A percentile compares a stretch with the other conserved stretches of the same genome.
Conservation (phyloP, 2,329 filamentous ascomycete genomes). For the Stachybotrys echinatus region DNA sequence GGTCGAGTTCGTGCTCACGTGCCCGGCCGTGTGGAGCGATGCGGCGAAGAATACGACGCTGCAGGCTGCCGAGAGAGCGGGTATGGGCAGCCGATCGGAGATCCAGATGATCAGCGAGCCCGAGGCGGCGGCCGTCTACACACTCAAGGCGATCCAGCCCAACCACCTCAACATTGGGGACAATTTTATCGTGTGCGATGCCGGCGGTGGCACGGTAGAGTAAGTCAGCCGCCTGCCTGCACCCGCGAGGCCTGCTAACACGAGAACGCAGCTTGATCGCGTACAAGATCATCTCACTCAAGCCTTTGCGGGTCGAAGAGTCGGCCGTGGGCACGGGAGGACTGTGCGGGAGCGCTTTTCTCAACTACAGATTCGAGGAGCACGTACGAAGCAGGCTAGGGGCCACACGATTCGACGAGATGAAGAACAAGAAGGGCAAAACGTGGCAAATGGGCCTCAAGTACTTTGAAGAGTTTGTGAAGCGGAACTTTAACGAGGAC, state of each 20-base stretch:
- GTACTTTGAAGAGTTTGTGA: slow-evolving; percentile 82
- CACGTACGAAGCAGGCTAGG: slow-evolving; percentile 66
- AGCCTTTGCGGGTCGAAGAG: slow-evolving; percentile 69
- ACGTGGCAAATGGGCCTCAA: slow-evolving; percentile 75
- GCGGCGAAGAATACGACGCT: slow-evolving; percentile 79
- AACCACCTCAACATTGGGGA: slow-evolving; percentile 66
- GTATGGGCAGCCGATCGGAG: slow-evolving; percentile 66
- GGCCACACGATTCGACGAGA: slow-evolving; percentile 61
- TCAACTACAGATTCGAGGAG: slow-evolving; percentile 78
- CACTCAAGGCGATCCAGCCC: slow-evolving; percentile 72
- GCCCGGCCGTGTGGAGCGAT: slow-evolving; percentile 80
- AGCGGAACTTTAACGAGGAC: slow-evolving; percentile 76
- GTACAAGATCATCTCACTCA: slow-evolving; percentile 71
- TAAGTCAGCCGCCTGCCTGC: slow-evolving; percentile 25
- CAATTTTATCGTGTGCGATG: slow-evolving; percentile 59
- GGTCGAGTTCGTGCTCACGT: slow-evolving; percentile 75
- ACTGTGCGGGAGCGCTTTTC: slow-evolving; percentile 70
- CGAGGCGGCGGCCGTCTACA: slow-evolving; percentile 75
- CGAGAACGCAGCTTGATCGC: slow-evolving; percentile 63
- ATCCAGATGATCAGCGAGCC: slow-evolving; percentile 79
- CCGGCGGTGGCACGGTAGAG: slow-evolving; percentile 64
- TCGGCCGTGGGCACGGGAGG: slow-evolving; percentile 75
- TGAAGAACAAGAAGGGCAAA: slow-evolving; percentile 72
- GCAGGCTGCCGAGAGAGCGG: slow-evolving; percentile 70
- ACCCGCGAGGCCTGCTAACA: slow-evolving; percentile 12